phyloP scores from a whole-genome alignment of 148 eudicot species.

The Amaranthus palmeri region DNA sequence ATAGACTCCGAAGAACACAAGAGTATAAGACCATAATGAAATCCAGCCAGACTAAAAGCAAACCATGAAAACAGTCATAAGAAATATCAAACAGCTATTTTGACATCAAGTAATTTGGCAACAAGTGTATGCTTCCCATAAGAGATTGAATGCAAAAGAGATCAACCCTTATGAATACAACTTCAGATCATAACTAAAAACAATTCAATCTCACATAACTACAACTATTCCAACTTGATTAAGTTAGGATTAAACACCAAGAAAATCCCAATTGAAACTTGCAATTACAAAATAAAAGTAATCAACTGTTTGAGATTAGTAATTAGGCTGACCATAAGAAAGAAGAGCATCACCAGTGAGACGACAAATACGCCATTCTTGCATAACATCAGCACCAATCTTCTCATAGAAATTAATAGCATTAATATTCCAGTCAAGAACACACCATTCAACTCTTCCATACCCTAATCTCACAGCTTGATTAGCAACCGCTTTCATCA shows the following conservation, averaged over 20 bases:
- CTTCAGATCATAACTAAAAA: neutral
- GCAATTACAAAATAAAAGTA: neutral
- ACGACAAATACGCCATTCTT: conserved; percentile 73
- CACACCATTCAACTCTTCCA: conserved; percentile 83
- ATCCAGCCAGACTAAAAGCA: neutral
- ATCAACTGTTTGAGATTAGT: neutral
- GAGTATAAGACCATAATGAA: neutral
- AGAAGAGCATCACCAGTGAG: conserved; percentile 64
- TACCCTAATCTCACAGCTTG: conserved; percentile 67
- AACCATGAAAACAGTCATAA: neutral
- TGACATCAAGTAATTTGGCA: too few relatives aligned
- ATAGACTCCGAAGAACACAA: too few relatives aligned
- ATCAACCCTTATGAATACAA: neutral
- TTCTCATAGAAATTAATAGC: conserved; percentile 68
- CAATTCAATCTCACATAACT: neutral
- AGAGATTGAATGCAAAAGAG: neutral
- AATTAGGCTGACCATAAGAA: conserved; percentile 32
- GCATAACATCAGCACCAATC: conserved; percentile 74
- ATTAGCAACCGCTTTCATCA: conserved; percentile 63
- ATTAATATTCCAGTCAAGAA: conserved; percentile 80
- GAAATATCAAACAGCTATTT: neutral
- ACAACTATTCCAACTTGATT: neutral
- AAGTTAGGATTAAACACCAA: neutral
- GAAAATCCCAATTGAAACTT: neutral
- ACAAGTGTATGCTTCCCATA: neutral